Base-by-base conservation (phyloP, 495 filamentous ascomycete genomes). In the Xylaria acuta region DNA sequence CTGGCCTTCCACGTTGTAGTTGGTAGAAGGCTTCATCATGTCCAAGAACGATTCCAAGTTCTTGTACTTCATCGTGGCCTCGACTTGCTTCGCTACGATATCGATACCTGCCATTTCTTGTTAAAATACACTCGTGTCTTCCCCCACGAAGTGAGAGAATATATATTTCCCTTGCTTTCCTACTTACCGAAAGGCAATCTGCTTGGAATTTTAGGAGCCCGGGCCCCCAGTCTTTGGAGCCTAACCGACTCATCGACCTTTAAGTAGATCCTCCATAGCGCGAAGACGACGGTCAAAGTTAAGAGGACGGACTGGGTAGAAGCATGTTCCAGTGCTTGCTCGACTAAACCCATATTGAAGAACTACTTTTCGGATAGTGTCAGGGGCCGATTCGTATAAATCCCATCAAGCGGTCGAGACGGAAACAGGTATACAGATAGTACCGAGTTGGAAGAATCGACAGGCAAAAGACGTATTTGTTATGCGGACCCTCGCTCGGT, bases 21-120 rank as follows among this genome's bases (percentile, higher is more conserved):
- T 76, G 27, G 71, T 75, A 80, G 25, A 73, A 22, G 62, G 67
- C 30, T 25, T 76, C 72, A 94, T 87, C 41, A 86, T 78, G 8
- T 77, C 49, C 9, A 81, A 66, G 90, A 92, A 97, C 64, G 87
- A 82, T 64, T 90, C 85, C 20, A 91, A 77, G 71, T 90, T 90
- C 40, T 82, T 75, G 75, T 92, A 74, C 0, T 78, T 76, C 68
- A 82, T 81, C 20, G 87, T 85, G 43, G 86, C 82, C n/a, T 78
- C 71, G 20, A 92, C 75, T 32, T 85, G 84, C 1, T 80, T 75
- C 73, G 82, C 82, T 49, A 95, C 80, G 54, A 91, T 82, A 76
- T 92, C 91, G 56, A 94, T 68, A 59, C 89, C 92, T 92, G 75
- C 9, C n/a, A 64, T 41, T 25, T 12, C 3, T 36, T 0, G 53